phyloP scores from a whole-genome alignment of 2,329 filamentous ascomycete species.

The Claviceps purpurea region DNA sequence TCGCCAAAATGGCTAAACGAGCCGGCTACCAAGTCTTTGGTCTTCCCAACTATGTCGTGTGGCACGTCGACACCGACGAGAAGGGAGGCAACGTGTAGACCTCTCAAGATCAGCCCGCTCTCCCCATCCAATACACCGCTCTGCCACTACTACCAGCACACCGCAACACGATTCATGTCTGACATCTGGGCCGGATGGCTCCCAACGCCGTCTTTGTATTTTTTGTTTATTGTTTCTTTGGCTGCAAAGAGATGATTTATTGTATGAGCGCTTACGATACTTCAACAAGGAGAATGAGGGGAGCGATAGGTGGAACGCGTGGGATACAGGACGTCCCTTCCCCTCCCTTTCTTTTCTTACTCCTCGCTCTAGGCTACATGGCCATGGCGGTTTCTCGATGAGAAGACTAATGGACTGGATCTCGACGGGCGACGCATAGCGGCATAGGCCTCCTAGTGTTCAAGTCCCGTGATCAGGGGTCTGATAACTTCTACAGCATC shows the following conservation, averaged over 20 bases:
- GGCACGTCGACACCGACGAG: conserved; percentile 95
- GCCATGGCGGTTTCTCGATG: neutral
- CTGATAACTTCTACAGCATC: neutral
- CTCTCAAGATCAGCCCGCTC: neutral
- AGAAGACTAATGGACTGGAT: neutral
- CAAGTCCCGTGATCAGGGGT: neutral
- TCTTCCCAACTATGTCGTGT: conserved; percentile 93
- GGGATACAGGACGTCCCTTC: neutral
- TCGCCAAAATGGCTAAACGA: conserved; percentile 96
- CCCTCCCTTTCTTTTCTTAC: neutral
- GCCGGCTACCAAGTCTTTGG: conserved; percentile 88
- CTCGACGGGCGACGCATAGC: neutral
- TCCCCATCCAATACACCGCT: neutral
- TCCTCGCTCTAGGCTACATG: neutral
- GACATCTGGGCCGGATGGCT: conserved; percentile 11
- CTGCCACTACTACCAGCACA: neutral
- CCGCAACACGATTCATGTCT: conserved; percentile 10
- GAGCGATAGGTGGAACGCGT: neutral
- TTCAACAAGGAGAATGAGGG: neutral
- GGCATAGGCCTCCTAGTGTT: neutral
- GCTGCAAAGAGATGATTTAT: conserved; percentile 8
- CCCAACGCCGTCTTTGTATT: conserved; percentile 8
- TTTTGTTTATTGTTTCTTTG: conserved; percentile 7
- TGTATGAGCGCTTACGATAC: conserved; percentile 16
- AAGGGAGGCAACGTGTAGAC: conserved; percentile 63